Evolutionary conservation across 495 filamentous ascomycete species (phyloP), one percentile per base, ranked within the genome.

Genomic region (Neurospora discreta): DNA sequence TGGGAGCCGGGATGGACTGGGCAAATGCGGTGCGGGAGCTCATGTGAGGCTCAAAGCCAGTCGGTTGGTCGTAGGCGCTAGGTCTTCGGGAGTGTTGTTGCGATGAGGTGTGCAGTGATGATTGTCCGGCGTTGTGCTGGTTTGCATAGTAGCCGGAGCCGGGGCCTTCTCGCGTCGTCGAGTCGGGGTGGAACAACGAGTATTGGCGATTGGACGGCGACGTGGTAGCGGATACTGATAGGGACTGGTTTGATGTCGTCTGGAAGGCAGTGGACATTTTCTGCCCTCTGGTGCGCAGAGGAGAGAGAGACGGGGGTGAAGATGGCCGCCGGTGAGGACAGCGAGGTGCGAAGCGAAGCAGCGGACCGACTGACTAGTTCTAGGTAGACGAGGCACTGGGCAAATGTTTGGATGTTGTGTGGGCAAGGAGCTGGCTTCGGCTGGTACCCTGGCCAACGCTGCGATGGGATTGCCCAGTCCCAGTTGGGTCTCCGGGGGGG

Each of bases 191-290:
- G 41, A 74, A 72, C 68, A 79, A 77, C 71, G 78, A 76, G 68
- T 83, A 81, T 68, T 83, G 82, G 60, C 84, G 83, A 78, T 82
- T 84, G 67, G 84, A 79, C 36, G 84, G 75, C 20, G 84, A 80
- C 20, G 83, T 81, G 65, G 86, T 78, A 42, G 82, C 74, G 68
- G 87, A 78, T 71, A 83, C 76, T 67, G 85, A 79, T 70, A 82
- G 81, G 71, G 85, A 80, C 73, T 85, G 86, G 74, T 86, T 86
- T 72, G 84, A 82, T 72, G 83, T 81, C 71, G 86, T 76, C 75
- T 89, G 87, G 75, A 88, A 79, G 73, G 86, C 85, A 81, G 85
- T 86, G 75, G 85, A 87, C 86, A 87, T 86, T 75, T 81, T 77
- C 76, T 72, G 72, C 65, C 75, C 39, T 71, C 74, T 69, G 70